A percentile compares a stretch with the other conserved stretches of the same genome.
Evolutionary conservation across 371 early-diverging fungal species (phyloP).

Genomic region (Zychaea mexicana): DNA sequence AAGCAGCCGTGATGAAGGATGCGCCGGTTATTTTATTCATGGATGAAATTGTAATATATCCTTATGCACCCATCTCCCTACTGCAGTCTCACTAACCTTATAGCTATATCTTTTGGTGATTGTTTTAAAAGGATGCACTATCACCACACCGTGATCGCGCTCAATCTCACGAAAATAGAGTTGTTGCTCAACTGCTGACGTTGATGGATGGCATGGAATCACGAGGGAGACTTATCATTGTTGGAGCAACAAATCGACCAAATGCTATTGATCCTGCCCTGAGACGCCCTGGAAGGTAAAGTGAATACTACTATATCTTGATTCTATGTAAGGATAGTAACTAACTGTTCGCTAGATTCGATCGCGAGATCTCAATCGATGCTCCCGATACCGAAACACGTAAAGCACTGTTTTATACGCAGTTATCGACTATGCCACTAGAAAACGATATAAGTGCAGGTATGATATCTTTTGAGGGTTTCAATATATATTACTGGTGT

Average conservation of each 20-base stretch:
- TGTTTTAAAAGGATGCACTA: constrained; percentile 77
- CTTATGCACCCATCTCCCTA: neutral
- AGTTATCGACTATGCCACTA: constrained; percentile 62
- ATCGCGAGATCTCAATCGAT: constrained; percentile 90
- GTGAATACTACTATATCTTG: neutral
- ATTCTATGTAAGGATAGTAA: neutral
- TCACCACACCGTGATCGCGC: constrained; percentile 84
- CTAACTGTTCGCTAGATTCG: constrained; percentile 64
- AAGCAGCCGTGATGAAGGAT: constrained; percentile 35
- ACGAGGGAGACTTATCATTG: constrained; percentile 75
- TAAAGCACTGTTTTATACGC: constrained; percentile 57
- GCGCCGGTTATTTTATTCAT: constrained; percentile 92
- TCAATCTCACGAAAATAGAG: constrained; percentile 83
- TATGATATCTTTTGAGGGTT: no score
- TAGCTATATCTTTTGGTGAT: no score
- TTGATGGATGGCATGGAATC: constrained; percentile 93
- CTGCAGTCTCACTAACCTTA: no score
- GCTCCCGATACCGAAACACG: constrained; percentile 73
- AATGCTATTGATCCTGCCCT: constrained; percentile 98
- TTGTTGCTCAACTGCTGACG: constrained; percentile 97
- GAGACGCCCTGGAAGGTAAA: constrained; percentile 93
- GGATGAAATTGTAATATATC: constrained; percentile 89
- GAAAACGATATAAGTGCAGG: constrained; percentile 49
- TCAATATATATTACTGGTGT: neutral
- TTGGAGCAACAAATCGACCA: constrained; percentile 99